A percentile compares a stretch with the other conserved stretches of the same genome.
Evolutionary conservation across 768 basidiomycete genomes (phyloP).

Genomic region (Leccinum uliginosum): DNA sequence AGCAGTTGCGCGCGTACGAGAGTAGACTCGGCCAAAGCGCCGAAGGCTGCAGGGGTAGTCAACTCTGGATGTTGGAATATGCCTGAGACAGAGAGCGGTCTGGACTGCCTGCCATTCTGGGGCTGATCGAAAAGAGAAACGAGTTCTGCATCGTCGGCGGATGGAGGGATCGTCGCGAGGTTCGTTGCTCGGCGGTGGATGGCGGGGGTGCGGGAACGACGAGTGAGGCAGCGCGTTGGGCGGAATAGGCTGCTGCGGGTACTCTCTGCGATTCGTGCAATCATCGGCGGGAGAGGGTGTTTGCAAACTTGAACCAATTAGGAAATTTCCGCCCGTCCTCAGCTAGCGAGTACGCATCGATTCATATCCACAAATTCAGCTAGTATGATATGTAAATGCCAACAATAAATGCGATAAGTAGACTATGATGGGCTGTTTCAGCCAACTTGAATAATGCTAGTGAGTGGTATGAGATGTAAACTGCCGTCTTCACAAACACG

Average conservation of each 20-base stretch:
- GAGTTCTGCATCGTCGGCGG: slow-evolving; percentile 62
- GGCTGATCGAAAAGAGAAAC: slow-evolving; percentile 72
- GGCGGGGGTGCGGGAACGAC: slow-evolving; percentile 24
- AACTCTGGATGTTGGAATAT: slow-evolving; percentile 81
- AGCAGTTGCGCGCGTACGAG: slow-evolving; percentile 75
- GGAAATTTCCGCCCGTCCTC: slow-evolving; percentile 7
- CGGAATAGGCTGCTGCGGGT: slow-evolving; percentile 35
- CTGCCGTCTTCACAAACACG: slow-evolving; percentile 10
- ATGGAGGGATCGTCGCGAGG: slow-evolving; percentile 49
- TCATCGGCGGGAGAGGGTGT: slow-evolving; percentile 22
- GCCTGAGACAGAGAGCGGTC: slow-evolving; percentile 59
- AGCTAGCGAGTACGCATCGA: neutral
- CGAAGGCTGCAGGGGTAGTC: slow-evolving; percentile 63
- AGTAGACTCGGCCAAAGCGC: slow-evolving; percentile 72
- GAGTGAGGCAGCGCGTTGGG: slow-evolving; percentile 37
- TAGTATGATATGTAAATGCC: slow-evolving; percentile 17
- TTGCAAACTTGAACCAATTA: slow-evolving; percentile 8
- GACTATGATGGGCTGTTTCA: slow-evolving; percentile 27
- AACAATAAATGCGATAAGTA: slow-evolving; percentile 28
- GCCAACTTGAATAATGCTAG: slow-evolving; percentile 22
- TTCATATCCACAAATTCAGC: neutral
- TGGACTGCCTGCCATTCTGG: slow-evolving; percentile 30
- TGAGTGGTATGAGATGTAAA: slow-evolving; percentile 27
- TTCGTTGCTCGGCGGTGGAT: slow-evolving; percentile 35
- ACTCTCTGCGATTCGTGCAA: slow-evolving; percentile 37